A percentile compares a stretch with the other conserved stretches of the same genome.
phyloP scores from a whole-genome alignment of 257 asterid species.

The Ehretia macrophylla region DNA sequence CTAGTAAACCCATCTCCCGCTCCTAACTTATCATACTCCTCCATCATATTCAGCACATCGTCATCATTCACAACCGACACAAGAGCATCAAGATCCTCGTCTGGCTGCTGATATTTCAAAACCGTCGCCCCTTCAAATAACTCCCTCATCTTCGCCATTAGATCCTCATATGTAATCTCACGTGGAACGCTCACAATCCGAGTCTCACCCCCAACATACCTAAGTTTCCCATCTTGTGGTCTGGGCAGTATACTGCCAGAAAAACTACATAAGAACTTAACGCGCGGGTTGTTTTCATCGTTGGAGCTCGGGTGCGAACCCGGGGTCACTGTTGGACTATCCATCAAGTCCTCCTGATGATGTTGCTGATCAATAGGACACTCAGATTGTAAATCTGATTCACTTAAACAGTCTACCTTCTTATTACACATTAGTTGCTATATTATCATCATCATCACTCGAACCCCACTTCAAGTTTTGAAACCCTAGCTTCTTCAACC shows the following conservation, averaged over 20 bases:
- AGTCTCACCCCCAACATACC: slow-evolving; percentile 97
- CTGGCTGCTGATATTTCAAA: slow-evolving; percentile 93
- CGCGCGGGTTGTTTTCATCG: slow-evolving; percentile 62
- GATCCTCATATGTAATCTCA: slow-evolving; percentile 71
- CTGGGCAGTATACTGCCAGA: slow-evolving; percentile 84
- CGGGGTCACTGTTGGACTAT: slow-evolving; percentile 46
- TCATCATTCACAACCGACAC: slow-evolving; percentile 96
- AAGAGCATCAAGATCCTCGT: slow-evolving; percentile 97
- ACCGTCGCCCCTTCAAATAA: slow-evolving; percentile 67
- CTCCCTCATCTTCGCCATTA: slow-evolving; percentile 91
- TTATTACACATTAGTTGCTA: slow-evolving; percentile 30
- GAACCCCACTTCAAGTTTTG: not conserved
- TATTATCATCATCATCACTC: not conserved
- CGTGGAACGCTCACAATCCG: slow-evolving; percentile 78
- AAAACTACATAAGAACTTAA: slow-evolving; percentile 91
- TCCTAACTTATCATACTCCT: slow-evolving; percentile 92
- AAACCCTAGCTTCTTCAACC: not conserved
- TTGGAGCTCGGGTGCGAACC: slow-evolving; percentile 42
- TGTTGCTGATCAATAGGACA: slow-evolving; percentile 18
- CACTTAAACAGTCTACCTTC: slow-evolving; percentile 19
- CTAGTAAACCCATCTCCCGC: slow-evolving; percentile 77
- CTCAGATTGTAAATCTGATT: slow-evolving; percentile 27
- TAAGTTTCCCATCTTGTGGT: slow-evolving; percentile 94
- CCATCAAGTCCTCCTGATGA: slow-evolving; percentile 59
- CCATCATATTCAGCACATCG: slow-evolving; percentile 97